Percentiles rank a stretch among this genome's conserved stretches.
Conservation (phyloP, 2,329 filamentous ascomycete genomes). For the Alternaria novae-zelandiae region DNA sequence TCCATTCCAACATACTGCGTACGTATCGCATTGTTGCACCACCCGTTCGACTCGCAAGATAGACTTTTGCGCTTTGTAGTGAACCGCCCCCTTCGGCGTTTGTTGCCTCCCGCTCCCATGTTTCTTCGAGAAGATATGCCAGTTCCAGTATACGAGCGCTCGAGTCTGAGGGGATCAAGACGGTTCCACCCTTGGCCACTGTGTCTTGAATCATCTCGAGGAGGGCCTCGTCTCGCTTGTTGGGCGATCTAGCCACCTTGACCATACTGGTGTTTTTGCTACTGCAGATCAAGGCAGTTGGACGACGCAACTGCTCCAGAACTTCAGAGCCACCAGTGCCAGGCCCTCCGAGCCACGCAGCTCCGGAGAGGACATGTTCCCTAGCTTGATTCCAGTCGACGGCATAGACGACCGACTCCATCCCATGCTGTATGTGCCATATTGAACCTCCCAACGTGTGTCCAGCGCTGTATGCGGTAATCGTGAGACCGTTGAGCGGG, state of each 20-base stretch:
- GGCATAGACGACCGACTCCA: conserved; percentile 96
- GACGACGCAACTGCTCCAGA: conserved; percentile 89
- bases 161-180: conserved; percentile 92
- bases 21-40: conserved; percentile 89
- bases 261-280: conserved; percentile 77
- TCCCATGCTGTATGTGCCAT: conserved; percentile 96
- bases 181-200: conserved; percentile 82
- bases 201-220: conserved; percentile 82
- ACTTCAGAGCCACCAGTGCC: conserved; percentile 85
- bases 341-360: conserved; percentile 87
- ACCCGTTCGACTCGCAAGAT: conserved; percentile 84
- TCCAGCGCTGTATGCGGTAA: conserved; percentile 96
- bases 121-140: conserved; percentile 89
- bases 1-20: conserved; percentile 97
- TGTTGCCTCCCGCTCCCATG: conserved; percentile 65
- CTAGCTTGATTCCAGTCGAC: conserved; percentile 98
- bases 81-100: conserved; percentile 48
- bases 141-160: conserved; percentile 93
- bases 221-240: conserved; percentile 84
- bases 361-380: conserved; percentile 92
- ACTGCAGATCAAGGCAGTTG: conserved; percentile 92
- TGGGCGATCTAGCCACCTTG: conserved; percentile 73
- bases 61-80: conserved; percentile 66
- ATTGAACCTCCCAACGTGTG: conserved; percentile 96
- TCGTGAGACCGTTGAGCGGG: conserved; percentile 85